Percentiles rank a stretch among this genome's conserved stretches.
Evolutionary conservation across 371 early-diverging fungal genomes (phyloP).

Genomic region (Nosema muscidifuracis): DNA sequence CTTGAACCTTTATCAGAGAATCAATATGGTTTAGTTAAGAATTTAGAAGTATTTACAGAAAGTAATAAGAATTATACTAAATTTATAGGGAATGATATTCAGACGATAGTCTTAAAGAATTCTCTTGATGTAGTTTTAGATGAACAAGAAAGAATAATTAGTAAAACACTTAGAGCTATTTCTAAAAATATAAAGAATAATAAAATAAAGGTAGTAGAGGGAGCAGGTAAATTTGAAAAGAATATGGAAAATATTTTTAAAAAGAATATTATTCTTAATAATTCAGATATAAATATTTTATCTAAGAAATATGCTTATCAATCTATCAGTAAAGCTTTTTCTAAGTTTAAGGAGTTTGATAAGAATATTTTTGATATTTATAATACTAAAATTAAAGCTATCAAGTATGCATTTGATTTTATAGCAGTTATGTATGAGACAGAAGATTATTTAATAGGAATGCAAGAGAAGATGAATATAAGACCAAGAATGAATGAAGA

Average conservation of each 20-base stretch:
- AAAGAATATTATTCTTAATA: slow-evolving; percentile 4
- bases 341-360: not conserved
- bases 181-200: slow-evolving; percentile 40
- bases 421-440: slow-evolving; percentile 52
- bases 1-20: slow-evolving; percentile 30
- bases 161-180: slow-evolving; percentile 30
- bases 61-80: slow-evolving; percentile 53
- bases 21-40: slow-evolving; percentile 26
- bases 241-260: slow-evolving; percentile 13
- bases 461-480: slow-evolving; percentile 51
- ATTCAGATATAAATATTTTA: not conserved
- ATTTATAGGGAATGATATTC: slow-evolving; percentile 34
- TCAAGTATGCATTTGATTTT: slow-evolving; percentile 58
- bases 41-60: slow-evolving; percentile 35
- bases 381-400: slow-evolving; percentile 48
- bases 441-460: slow-evolving; percentile 61
- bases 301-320: slow-evolving; percentile 17
- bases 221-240: slow-evolving; percentile 27
- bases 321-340: slow-evolving; percentile 27
- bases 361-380: slow-evolving; percentile 50
- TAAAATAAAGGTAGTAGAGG: slow-evolving; percentile 13
- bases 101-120: slow-evolving; percentile 57
- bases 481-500: slow-evolving; percentile 30
- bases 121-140: slow-evolving; percentile 53
- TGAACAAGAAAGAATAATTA: slow-evolving; percentile 54